Evolutionary conservation across 2,329 filamentous ascomycete species (phyloP).

Genomic region (Fusarium sp.): DNA sequence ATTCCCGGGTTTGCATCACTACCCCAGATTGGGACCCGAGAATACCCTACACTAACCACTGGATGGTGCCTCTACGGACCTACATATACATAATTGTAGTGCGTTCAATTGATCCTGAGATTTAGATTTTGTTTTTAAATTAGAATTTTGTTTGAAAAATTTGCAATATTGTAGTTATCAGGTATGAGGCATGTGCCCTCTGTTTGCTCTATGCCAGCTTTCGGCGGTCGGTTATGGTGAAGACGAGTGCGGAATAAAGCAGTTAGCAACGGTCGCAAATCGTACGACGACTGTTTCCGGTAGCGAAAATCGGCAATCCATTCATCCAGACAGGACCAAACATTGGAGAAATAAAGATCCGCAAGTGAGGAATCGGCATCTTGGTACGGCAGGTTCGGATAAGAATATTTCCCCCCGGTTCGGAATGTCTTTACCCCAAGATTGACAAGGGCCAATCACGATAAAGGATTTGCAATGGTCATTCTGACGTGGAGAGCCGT

Average conservation of each 20-base stretch:
- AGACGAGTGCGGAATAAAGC: rapidly evolving
- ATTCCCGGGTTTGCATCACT: neutral
- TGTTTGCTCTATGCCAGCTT: rapidly evolving
- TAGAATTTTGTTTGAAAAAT: rapidly evolving
- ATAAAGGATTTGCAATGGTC: conserved; percentile 20
- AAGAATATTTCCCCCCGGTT: conserved; percentile 32
- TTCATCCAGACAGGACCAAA: conserved; percentile 6
- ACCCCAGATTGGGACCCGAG: neutral
- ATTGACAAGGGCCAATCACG: conserved; percentile 6
- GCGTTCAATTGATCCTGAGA: neutral
- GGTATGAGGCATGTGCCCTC: no score
- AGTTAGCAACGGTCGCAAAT: neutral
- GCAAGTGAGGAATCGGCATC: conserved; percentile 15
- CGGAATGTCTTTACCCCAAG: conserved; percentile 20
- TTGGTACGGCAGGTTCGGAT: conserved; percentile 27
- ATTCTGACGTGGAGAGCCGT: conserved; percentile 34
- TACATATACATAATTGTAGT: neutral
- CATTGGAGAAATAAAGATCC: conserved; percentile 38
- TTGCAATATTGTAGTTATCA: no score
- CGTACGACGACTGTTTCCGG: conserved; percentile 25
- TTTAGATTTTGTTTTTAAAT: rapidly evolving
- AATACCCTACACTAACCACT: neutral
- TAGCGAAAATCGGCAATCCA: conserved; percentile 23
- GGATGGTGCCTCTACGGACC: neutral
- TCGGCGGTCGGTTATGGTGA: neutral